phyloP scores from a whole-genome alignment of 805 yeast species.

The Sugiyamaella valdiviana region DNA sequence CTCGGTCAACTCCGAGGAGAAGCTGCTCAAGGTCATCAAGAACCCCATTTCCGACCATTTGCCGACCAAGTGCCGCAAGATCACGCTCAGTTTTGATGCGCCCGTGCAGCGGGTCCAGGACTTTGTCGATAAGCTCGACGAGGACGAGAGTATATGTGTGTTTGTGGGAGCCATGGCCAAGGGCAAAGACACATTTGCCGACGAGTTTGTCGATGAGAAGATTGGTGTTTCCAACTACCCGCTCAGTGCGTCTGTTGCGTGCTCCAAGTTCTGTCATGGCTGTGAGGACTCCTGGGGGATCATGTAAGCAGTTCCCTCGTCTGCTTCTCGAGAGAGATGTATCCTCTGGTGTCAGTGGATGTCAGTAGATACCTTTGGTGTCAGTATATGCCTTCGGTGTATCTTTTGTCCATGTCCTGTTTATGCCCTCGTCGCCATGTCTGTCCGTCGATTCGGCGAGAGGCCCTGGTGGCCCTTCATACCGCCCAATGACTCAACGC shows the following conservation, averaged over 20 bases:
- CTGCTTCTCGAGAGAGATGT: slow-evolving; percentile 1
- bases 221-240: slow-evolving; percentile 95
- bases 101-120: slow-evolving; percentile 83
- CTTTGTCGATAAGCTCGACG: slow-evolving; percentile 70
- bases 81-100: slow-evolving; percentile 90
- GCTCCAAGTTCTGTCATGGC: slow-evolving; percentile 97
- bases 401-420: neutral
- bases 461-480: no score
- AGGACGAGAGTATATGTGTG: slow-evolving; percentile 91
- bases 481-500: no score
- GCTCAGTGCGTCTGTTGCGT: slow-evolving; percentile 93
- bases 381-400: no score
- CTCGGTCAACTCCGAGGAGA: slow-evolving; percentile 92
- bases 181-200: slow-evolving; percentile 96
- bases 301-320: slow-evolving; percentile 26
- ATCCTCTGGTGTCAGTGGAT: no score
- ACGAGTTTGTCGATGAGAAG: slow-evolving; percentile 93
- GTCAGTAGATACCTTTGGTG: no score
- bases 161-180: slow-evolving; percentile 99
- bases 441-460: no score
- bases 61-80: slow-evolving; percentile 91
- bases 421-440: neutral
- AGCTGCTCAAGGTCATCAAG: slow-evolving; percentile 85
- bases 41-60: slow-evolving; percentile 96
- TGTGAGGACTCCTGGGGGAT: slow-evolving; percentile 98